phyloP scores from a whole-genome alignment of 78 protist species.

The Carpediemonas membranifera region DNA sequence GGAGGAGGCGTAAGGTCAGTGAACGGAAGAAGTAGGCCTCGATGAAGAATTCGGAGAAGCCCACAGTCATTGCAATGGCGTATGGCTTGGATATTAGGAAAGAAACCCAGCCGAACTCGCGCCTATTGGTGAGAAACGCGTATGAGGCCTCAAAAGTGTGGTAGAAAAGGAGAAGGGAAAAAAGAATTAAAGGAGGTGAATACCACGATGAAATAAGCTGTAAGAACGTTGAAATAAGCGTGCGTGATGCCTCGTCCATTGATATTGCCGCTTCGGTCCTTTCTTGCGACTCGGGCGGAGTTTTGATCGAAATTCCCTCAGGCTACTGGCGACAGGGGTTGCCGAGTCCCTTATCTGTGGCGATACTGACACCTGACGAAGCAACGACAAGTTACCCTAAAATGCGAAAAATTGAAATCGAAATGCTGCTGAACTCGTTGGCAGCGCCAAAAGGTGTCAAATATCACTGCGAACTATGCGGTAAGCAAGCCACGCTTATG shows the following conservation, averaged over 20 bases:
- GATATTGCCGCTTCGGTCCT: too few relatives aligned
- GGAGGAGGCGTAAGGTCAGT: background rate
- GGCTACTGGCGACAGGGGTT: too few relatives aligned
- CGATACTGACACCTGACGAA: too few relatives aligned
- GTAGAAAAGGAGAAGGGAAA: background rate
- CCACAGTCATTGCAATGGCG: too few relatives aligned
- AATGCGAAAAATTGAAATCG: too few relatives aligned
- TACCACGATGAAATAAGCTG: background rate
- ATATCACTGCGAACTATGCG: constrained; percentile 5
- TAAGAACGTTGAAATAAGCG: background rate
- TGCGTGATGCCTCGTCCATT: too few relatives aligned
- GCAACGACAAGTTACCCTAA: too few relatives aligned
- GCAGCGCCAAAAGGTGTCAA: background rate
- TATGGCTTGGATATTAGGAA: background rate
- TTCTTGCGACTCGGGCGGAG: too few relatives aligned
- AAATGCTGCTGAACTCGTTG: background rate
- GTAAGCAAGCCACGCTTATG: background rate
- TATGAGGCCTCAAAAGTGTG: too few relatives aligned
- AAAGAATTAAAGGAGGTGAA: background rate
- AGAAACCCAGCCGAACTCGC: background rate
- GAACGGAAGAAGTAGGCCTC: background rate
- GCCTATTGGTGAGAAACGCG: background rate
- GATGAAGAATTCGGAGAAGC: background rate
- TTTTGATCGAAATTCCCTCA: too few relatives aligned
- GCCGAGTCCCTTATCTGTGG: too few relatives aligned